Base-by-base conservation (phyloP, 192 early-diverging fungal genomes). In the Phlyctochytrium bullatum region DNA sequence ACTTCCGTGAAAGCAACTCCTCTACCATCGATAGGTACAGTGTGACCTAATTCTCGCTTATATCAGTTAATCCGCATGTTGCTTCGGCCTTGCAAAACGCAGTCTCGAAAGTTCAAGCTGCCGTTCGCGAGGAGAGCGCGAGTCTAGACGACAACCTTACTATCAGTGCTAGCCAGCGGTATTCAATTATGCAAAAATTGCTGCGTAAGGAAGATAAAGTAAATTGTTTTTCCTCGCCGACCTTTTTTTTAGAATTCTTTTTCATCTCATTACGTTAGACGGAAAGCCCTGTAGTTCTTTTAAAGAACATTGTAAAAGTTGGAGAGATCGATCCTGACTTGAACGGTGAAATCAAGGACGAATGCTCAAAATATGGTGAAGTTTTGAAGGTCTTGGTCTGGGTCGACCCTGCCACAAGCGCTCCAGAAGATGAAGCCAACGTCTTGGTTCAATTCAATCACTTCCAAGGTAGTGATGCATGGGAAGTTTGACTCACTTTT, bases 271-370 rank as follows among this genome's bases (percentile, higher is more conserved):
- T 14, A 6, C 54, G 10, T 14, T 57, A 27, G 54, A 57, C 10
- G 20, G 59, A n/a, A 24, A 68, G 66, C 52, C 76, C 84, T 20
- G 88, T 94, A 23, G 68, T 93, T 2, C 67, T 83, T 20, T 76
- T 90, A 34, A 81, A 83, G 54, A 92, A 94, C 65, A 88, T 86
- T 17, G 90, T 89, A 29, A 77, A 79, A 3, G 75, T 86, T 10
- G 79, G 82, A 3, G 92, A 96, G 29, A 79, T 90, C 28, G 93
- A 96, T 78, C 86, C 91, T 52, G 80, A 88, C 17, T 81, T 96
- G 52, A 83, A 90, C n/a, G 87, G 83, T 0, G 93, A 96, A 68
- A 91, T 96, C 65, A 77, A 78, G 14, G 88, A 90, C 54, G 93
- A 96, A 68, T 92, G 89, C 59, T 72, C 72, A 65, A 94, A 94